Conservation (phyloP, 1,284 basidiomycete species). For the Volvariella volvacea region DNA sequence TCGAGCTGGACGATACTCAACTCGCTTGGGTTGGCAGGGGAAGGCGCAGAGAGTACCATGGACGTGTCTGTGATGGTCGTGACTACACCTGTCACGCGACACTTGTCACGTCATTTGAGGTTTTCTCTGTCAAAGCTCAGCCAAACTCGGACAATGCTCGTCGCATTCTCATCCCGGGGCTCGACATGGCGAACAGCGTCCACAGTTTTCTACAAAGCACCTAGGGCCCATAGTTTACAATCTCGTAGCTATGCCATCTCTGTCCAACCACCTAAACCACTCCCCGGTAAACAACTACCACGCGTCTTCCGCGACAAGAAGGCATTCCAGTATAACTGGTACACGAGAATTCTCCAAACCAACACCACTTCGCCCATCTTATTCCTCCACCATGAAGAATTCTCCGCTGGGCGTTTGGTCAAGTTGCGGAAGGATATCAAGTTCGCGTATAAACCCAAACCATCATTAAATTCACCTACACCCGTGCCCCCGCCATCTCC, state of each 20-base stretch:
- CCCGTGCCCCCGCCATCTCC: conserved; percentile 29
- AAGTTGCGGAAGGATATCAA: conserved; percentile 61
- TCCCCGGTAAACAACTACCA: conserved; percentile 44
- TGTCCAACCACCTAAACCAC: conserved; percentile 43
- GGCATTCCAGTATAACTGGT: conserved; percentile 69
- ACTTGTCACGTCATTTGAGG: too few relatives aligned
- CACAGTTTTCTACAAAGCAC: conserved; percentile 7
- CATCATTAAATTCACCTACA: conserved; percentile 30
- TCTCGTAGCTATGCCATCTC: conserved; percentile 48
- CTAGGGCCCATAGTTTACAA: conserved; percentile 16
- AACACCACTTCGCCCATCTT: conserved; percentile 53
- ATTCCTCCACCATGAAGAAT: conserved; percentile 66
- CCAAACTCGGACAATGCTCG: not conserved
- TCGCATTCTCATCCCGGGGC: not conserved
- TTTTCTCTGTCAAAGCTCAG: too few relatives aligned
- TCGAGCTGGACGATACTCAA: too few relatives aligned
- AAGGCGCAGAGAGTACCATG: too few relatives aligned
- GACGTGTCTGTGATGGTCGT: too few relatives aligned
- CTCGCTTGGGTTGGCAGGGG: too few relatives aligned
- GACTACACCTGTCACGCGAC: too few relatives aligned
- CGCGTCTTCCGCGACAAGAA: conserved; percentile 70
- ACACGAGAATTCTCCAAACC: conserved; percentile 54
- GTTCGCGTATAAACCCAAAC: conserved; percentile 35
- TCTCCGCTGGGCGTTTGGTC: conserved; percentile 55
- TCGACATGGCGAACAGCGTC: conserved; percentile 17